Percentiles rank a stretch among this genome's conserved stretches.
Conservation (phyloP, 148 eudicot genomes). For the Rhododendron vialii region DNA sequence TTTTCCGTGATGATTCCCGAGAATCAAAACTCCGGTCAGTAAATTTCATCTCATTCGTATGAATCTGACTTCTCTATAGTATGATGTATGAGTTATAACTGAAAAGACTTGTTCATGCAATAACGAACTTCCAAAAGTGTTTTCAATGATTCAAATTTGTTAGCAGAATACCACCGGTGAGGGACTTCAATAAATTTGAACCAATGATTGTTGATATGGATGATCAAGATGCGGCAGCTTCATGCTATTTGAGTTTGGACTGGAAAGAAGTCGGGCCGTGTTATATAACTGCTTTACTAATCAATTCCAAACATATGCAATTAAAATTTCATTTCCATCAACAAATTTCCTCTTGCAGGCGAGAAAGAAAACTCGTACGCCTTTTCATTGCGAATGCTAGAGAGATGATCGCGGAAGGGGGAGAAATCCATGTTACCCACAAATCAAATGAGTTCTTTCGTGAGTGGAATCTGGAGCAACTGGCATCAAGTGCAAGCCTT, state of each 20-base stretch:
- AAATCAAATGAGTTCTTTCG: no score
- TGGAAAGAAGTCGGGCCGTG: no score
- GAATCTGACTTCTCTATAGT: neutral
- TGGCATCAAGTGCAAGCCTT: no score
- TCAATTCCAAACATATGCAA: neutral
- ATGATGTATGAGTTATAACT: no score
- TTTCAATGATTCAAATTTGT: neutral
- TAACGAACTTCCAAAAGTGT: neutral
- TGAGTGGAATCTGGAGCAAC: no score
- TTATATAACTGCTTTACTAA: neutral
- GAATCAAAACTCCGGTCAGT: neutral
- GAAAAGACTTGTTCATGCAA: neutral
- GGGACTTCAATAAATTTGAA: no score
- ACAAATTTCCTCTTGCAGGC: no score
- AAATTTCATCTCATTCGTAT: neutral
- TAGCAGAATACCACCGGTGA: neutral
- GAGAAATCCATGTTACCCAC: neutral
- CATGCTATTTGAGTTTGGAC: no score
- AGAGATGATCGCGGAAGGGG: neutral
- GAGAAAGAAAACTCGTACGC: neutral
- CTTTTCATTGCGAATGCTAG: neutral
- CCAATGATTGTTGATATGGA: no score
- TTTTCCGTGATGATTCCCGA: constrained; percentile 4
- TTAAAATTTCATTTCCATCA: no score
- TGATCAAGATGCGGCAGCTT: no score